Percentiles rank a stretch among this genome's conserved stretches.
These are phyloP conservation scores for Penicillium lividum DNA, from an alignment of 495 filamentous ascomycete species.

Conservation along the genomic window DNA sequence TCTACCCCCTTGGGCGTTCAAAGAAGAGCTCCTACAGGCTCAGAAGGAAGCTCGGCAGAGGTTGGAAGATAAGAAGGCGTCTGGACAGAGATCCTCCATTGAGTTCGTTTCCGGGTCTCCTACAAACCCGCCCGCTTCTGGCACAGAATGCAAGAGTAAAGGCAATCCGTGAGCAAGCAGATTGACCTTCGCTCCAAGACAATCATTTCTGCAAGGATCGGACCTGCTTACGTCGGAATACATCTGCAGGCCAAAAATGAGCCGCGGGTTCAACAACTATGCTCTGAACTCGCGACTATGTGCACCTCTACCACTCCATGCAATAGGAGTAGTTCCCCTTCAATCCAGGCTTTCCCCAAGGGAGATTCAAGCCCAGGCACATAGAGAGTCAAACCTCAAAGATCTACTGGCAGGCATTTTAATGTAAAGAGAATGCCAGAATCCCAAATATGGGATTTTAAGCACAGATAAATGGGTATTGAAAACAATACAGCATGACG, in stretches of 20 bases:
- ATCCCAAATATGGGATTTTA: background rate
- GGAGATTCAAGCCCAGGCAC: background rate
- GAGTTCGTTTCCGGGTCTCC: slow-evolving; percentile 67
- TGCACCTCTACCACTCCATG: background rate
- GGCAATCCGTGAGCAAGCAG: slow-evolving; percentile 11
- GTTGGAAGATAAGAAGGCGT: slow-evolving; percentile 55
- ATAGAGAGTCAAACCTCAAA: background rate
- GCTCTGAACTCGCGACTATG: background rate
- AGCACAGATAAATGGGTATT: background rate
- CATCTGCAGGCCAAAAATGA: background rate
- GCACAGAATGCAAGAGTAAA: slow-evolving; percentile 4
- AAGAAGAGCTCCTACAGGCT: slow-evolving; percentile 64
- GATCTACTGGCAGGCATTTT: background rate
- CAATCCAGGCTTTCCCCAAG: background rate
- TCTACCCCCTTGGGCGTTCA: slow-evolving; percentile 73
- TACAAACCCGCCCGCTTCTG: background rate
- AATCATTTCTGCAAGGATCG: background rate
- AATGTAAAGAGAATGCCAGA: background rate
- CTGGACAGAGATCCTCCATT: slow-evolving; percentile 61
- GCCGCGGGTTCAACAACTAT: background rate
- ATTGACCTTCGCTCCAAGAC: background rate
- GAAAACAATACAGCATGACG: background rate
- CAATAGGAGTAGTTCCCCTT: background rate
- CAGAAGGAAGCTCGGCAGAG: slow-evolving; percentile 63
- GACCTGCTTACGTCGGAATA: background rate